These are phyloP conservation scores for Helicocarpus griseus DNA, from an alignment of 2,329 filamentous ascomycete species.

Conservation along the genomic window DNA sequence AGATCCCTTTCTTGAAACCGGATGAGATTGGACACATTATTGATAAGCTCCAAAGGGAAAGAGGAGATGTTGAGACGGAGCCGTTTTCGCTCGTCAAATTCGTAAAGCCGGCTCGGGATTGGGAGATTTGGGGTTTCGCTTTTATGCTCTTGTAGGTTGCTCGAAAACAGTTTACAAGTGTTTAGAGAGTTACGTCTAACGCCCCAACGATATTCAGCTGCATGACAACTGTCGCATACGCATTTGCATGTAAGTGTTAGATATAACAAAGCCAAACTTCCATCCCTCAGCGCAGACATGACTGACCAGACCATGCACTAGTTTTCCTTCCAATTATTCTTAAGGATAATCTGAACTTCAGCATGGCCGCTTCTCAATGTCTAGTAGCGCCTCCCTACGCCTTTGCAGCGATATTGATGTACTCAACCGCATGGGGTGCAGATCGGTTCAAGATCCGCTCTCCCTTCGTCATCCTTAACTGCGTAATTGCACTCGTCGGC, in stretches of 20 bases:
- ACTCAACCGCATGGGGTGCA: conserved; percentile 46
- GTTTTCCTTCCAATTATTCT: conserved; percentile 62
- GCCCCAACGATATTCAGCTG: conserved; percentile 44
- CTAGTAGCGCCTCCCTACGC: conserved; percentile 58
- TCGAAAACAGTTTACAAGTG: too few species aligned
- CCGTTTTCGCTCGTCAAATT: conserved; percentile 35
- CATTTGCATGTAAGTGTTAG: conserved; percentile 49
- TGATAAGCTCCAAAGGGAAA: conserved; percentile 38
- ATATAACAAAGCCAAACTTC: neutral
- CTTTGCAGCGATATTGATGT: conserved; percentile 52
- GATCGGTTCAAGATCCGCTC: conserved; percentile 56
- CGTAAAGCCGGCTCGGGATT: conserved; percentile 33
- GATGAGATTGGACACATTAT: conserved; percentile 38
- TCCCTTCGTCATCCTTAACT: conserved; percentile 54
- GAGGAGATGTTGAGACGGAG: conserved; percentile 37
- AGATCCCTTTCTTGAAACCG: conserved; percentile 33
- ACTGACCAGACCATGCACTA: neutral
- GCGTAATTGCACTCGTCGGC: conserved; percentile 53
- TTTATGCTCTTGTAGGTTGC: conserved; percentile 34
- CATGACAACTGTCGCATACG: conserved; percentile 60
- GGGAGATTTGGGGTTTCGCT: conserved; percentile 42
- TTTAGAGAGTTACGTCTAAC: too few species aligned
- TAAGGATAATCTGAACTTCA: conserved; percentile 49
- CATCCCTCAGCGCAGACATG: too few species aligned
- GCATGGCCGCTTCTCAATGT: conserved; percentile 51